These are phyloP conservation scores for Asterophora lycoperdoides DNA, from an alignment of 768 basidiomycete genomes.

Conservation along the genomic window DNA sequence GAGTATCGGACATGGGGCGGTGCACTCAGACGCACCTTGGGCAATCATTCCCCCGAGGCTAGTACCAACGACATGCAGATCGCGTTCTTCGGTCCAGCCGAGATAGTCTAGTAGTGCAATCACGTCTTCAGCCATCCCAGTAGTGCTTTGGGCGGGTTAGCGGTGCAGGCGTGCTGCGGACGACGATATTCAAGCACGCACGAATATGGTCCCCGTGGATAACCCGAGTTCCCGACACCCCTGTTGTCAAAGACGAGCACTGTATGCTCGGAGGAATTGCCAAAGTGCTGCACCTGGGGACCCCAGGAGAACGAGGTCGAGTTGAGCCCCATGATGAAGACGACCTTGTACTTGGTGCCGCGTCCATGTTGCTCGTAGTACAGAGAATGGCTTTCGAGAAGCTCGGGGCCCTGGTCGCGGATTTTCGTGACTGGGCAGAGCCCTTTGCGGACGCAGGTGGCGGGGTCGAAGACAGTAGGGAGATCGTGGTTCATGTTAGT, in stretches of 20 bases:
- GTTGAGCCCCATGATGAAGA: constrained; percentile 81
- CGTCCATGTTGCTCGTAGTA: constrained; percentile 78
- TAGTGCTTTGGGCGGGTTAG: constrained; percentile 45
- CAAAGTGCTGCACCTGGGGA: constrained; percentile 62
- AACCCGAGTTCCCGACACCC: constrained; percentile 72
- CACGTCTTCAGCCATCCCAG: constrained; percentile 74
- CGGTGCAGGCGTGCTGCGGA: too few relatives aligned
- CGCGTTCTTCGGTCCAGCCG: constrained; percentile 61
- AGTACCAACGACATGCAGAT: constrained; percentile 67
- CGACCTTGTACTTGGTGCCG: constrained; percentile 53
- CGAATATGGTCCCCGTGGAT: constrained; percentile 76
- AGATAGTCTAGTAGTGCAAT: constrained; percentile 64
- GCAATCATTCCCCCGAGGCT: constrained; percentile 86
- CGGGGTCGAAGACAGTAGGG: constrained; percentile 52
- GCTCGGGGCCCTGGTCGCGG: constrained; percentile 38
- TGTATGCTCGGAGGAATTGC: constrained; percentile 47
- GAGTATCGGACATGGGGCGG: neutral
- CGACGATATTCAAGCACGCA: constrained; percentile 31
- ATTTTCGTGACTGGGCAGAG: constrained; percentile 68
- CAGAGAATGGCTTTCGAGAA: constrained; percentile 63
- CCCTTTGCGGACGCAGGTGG: constrained; percentile 63
- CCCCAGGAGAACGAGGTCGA: constrained; percentile 60
- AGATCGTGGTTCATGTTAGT: constrained; percentile 16
- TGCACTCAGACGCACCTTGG: constrained; percentile 43
- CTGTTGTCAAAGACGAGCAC: constrained; percentile 81